Base-by-base conservation (phyloP, 495 filamentous ascomycete species). In the Annulohypoxylon moriforme region DNA sequence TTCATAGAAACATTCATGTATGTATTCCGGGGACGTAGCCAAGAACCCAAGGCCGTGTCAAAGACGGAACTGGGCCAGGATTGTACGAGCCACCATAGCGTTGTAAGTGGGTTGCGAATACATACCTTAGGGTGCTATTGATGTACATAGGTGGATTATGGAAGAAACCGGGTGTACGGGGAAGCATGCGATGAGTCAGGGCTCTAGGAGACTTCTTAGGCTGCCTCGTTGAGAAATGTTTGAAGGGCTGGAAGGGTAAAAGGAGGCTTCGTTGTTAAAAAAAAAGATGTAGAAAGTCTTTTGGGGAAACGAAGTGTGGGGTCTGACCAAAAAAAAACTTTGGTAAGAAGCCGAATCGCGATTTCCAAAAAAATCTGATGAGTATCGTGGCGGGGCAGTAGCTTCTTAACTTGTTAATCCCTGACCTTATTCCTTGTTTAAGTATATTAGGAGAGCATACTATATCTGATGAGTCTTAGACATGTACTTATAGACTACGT, bases 231-330 rank as follows among this genome's bases (percentile, higher is more conserved):
- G 47, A 14, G 5, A 24, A n/a, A 29, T 8, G 10, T 47, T 9
- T 16, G 24, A 52, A 52, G 27, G 14, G 10, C 3, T 50, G 13
- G 22, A 6, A 10, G 11, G 14, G 36, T 40, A 14, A 14, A 40
- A 52, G 24, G 47, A 52, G 47, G 47, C 47, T 40, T 68, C 49
- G 57, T 44, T 27, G 33, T 27, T 68, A 4, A 18, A 36, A 22
- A 58, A 34, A 34, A 49, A 36, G 33, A 57, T 57, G 53, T 57
- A 57, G 33, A 63, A 46, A 57, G 50, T 61, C 55, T 52, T 44
- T 62, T 60, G 40, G 53, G 60, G 55, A 65, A 66, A n/a, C 50
- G 47, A 59, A 71, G 44, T 73, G 64, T 68, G 64, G 70, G 70
- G 70, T 61, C 46, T 33, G 56, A 63, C 58, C 66, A 24, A 64